phyloP scores from a whole-genome alignment of 2,329 filamentous ascomycete species.

The Thermomyces lanuginosus region DNA sequence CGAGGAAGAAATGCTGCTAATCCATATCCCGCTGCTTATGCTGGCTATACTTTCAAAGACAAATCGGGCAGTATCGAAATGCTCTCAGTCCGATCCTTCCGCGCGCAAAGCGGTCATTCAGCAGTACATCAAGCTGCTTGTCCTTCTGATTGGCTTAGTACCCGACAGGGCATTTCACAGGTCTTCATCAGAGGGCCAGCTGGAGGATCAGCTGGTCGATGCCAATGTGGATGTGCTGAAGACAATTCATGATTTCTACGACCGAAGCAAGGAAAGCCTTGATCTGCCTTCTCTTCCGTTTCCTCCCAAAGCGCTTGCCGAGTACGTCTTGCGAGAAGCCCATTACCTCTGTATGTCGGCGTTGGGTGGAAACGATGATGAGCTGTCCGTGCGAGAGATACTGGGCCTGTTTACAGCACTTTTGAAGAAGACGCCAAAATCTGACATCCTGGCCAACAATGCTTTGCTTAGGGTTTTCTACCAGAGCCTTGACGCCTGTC shows the following conservation, averaged over 20 bases:
- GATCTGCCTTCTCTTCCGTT: conserved; percentile 48
- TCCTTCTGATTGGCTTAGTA: conserved; percentile 25
- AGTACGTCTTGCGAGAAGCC: conserved; percentile 48
- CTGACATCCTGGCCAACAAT: conserved; percentile 18
- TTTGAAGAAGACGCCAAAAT: conserved; percentile 24
- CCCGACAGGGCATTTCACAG: conserved; percentile 27
- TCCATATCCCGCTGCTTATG: conserved; percentile 64
- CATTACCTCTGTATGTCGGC: conserved; percentile 20
- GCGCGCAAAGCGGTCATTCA: conserved; percentile 11
- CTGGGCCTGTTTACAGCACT: conserved; percentile 42
- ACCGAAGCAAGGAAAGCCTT: conserved; percentile 52
- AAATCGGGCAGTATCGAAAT: conserved; percentile 16
- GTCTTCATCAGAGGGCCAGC: no score
- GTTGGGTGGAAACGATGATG: conserved; percentile 12
- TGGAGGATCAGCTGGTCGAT: no score
- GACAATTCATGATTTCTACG: conserved; percentile 50
- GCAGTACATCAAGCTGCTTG: conserved; percentile 16
- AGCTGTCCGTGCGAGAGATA: conserved; percentile 38
- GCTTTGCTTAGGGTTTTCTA: conserved; percentile 21
- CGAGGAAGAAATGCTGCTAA: conserved; percentile 86
- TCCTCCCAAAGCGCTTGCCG: conserved; percentile 37
- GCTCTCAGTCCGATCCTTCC: conserved; percentile 6
- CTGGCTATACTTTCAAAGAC: conserved; percentile 44
- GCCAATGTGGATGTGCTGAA: conserved; percentile 31
- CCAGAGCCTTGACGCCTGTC: conserved; percentile 10